Base-by-base conservation (phyloP, 2,329 filamentous ascomycete species). In the Beauveria pseudobassiana region DNA sequence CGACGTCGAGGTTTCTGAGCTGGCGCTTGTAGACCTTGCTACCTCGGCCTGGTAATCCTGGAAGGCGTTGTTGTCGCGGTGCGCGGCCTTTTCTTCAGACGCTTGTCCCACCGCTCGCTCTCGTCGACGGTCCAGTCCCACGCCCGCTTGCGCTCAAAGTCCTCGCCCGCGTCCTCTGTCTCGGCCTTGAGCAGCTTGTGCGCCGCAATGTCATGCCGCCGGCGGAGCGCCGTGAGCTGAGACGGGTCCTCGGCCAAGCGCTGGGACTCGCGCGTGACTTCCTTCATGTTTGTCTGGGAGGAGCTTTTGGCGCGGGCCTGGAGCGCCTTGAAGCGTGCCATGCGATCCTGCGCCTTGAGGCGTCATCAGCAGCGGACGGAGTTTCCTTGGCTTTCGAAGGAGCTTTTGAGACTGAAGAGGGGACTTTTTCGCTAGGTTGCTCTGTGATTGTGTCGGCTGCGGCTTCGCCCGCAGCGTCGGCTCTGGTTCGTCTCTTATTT, bases 81-180 rank as follows among this genome's bases (percentile, higher is more conserved):
- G 88, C 20, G 85, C 84, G 63, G 86, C 85, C 78, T 92, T 96
- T 96, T 96, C 70, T 88, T 90, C 73, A 96, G 78, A 38, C 93
- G 87, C 77, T 88, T 88, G 75, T 99, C 95, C 95, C 95, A 99
- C 67, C 84, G 86, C 77, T 97, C 95, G 68, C 87, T 90, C 77
- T 99, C 95, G 66, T 99, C 95, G 7, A 93, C 80, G 1, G 95
- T 99, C 90, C 95, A 99, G 77, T 98, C 95, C 95, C 95, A 99
- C 1, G 95, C 95, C 46, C 95, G 87, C 77, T 98, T 97, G 67
- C 95, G 90, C 80, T 99, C 95, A 71, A 98, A 99, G 74, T 98
- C 95, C 61, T 90, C 91, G 40, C 92, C 92, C 0, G 82, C 80
- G 20, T 90, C 91, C 73, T 93, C 90, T 1, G 92, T 87, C 69